Percentiles rank a stretch among this genome's conserved stretches.
These are phyloP conservation scores for Obba rivulosa DNA, from an alignment of 768 basidiomycete species.

Conservation along the genomic window DNA sequence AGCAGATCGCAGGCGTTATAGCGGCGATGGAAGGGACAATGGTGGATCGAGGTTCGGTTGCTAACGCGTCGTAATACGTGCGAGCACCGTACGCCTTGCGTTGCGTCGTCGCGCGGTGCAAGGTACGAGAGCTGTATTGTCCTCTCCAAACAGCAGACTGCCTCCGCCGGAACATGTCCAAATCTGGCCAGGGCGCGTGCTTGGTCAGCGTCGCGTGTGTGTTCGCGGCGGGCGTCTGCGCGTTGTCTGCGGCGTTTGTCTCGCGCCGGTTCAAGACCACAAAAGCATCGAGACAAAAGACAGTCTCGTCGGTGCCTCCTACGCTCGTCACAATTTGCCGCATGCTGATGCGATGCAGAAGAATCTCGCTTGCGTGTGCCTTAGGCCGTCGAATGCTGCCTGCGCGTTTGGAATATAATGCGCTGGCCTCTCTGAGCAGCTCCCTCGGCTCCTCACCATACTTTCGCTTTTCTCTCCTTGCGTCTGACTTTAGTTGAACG, in stretches of 20 bases:
- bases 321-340: conserved; percentile 6
- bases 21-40: too few species aligned
- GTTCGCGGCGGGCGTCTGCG: too few species aligned
- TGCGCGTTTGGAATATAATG: conserved; percentile 3
- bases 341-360: background rate
- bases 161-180: background rate
- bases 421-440: background rate
- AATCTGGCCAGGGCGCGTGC: background rate
- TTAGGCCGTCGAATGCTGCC: background rate
- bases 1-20: too few species aligned
- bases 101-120: too few species aligned
- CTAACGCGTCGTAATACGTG: too few species aligned
- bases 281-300: conserved; percentile 17
- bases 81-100: too few species aligned
- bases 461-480: background rate
- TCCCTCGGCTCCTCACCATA: background rate
- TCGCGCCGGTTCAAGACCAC: conserved; percentile 15
- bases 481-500: background rate
- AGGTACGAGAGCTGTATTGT: conserved; percentile 5
- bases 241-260: conserved; percentile 4
- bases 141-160: too few species aligned
- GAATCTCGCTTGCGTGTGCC: background rate
- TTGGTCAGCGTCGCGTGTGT: conserved; percentile 7
- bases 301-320: too few species aligned
- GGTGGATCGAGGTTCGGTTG: too few species aligned